These are phyloP conservation scores for Sicyos baderoa DNA, from an alignment of 306 rosid species.

Conservation along the genomic window DNA sequence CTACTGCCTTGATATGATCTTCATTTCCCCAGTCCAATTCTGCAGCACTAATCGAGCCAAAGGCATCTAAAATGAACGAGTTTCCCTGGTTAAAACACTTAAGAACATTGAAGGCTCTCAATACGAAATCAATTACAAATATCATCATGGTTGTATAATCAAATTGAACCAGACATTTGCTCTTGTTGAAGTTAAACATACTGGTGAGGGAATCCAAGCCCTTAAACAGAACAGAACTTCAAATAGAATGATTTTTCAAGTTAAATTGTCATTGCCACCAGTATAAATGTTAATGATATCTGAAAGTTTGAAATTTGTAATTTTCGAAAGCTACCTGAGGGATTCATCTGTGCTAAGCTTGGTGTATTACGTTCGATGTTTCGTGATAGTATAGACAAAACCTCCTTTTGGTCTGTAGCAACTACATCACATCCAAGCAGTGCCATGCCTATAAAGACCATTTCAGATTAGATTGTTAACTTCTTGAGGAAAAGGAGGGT, in stretches of 20 bases:
- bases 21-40: slow-evolving; percentile 88
- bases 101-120: background rate
- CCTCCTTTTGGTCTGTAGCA: slow-evolving; percentile 82
- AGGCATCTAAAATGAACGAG: slow-evolving; percentile 44
- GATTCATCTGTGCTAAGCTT: slow-evolving; percentile 58
- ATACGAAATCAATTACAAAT: background rate
- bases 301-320: background rate
- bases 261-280: background rate
- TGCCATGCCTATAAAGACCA: slow-evolving; percentile 73
- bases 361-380: slow-evolving; percentile 86
- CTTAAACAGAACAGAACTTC: background rate
- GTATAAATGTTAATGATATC: background rate
- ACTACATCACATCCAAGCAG: slow-evolving; percentile 79
- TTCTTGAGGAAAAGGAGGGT: no score
- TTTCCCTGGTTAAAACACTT: slow-evolving; percentile 17
- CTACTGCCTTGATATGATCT: slow-evolving; percentile 64
- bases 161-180: background rate
- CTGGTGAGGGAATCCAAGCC: background rate
- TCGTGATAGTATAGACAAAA: slow-evolving; percentile 65
- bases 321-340: slow-evolving; percentile 39
- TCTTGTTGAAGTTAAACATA: background rate
- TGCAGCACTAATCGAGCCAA: slow-evolving; percentile 73
- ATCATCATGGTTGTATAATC: background rate
- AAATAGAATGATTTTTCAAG: background rate
- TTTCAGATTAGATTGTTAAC: slow-evolving; percentile 17